Conservation (phyloP, 2,329 filamentous ascomycete species). For the Huntiella decipiens region DNA sequence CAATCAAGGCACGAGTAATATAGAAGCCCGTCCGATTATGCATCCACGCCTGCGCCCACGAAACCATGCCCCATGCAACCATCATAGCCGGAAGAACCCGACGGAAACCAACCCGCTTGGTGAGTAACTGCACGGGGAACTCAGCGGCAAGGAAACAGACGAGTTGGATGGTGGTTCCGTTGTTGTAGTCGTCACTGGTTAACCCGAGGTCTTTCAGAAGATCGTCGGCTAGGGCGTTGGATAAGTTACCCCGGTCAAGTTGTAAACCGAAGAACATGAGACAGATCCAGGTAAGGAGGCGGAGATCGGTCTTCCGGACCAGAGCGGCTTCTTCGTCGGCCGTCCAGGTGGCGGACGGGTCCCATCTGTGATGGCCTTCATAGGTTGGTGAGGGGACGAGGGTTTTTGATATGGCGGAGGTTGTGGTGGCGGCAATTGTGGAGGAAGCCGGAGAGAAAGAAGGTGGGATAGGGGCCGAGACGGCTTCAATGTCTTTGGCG, state of each 20-base stretch:
- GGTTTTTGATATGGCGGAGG: conserved; percentile 2
- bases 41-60: conserved; percentile 30
- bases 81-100: conserved; percentile 32
- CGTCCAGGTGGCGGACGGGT: conserved; percentile 28
- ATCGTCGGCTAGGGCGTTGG: conserved; percentile 42
- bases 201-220: conserved; percentile 34
- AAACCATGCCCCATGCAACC: conserved; percentile 27
- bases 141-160: conserved; percentile 35
- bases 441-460: not conserved
- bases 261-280: conserved; percentile 43
- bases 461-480: not conserved
- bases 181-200: conserved; percentile 35
- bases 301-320: conserved; percentile 26
- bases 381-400: conserved; percentile 18
- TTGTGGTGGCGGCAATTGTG: not conserved
- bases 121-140: conserved; percentile 38
- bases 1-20: conserved; percentile 31
- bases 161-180: conserved; percentile 37
- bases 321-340: conserved; percentile 34
- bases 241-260: conserved; percentile 43
- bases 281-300: conserved; percentile 24
- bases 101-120: conserved; percentile 38
- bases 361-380: conserved; percentile 24
- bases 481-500: conserved; percentile 8
- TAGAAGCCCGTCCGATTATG: conserved; percentile 28